Conservation (phyloP, 768 basidiomycete genomes). For the Leccinum boreale region DNA sequence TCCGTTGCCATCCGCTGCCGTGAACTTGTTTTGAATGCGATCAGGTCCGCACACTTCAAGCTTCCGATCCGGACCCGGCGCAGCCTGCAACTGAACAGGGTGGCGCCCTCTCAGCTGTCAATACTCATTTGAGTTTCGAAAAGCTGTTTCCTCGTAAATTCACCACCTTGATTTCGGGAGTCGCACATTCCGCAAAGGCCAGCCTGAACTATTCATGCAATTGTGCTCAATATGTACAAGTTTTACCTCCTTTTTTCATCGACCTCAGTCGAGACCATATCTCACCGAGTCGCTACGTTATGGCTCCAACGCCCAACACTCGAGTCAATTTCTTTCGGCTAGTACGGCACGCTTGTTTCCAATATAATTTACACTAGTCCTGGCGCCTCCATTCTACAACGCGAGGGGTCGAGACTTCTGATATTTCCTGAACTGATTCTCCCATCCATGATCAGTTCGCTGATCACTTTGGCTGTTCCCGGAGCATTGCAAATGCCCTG, state of each 20-base stretch:
- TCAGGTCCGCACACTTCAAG: background rate
- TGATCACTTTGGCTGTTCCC: slow-evolving; percentile 72
- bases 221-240: background rate
- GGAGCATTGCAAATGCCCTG: slow-evolving; percentile 83
- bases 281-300: background rate
- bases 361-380: background rate
- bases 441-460: slow-evolving; percentile 70
- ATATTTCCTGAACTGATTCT: slow-evolving; percentile 55
- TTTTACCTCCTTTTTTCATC: background rate
- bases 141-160: background rate
- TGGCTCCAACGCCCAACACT: background rate
- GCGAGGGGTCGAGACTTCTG: slow-evolving; percentile 42
- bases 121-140: background rate
- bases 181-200: too few species aligned
- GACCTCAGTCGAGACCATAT: background rate
- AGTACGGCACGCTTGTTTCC: background rate
- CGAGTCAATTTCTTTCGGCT: background rate
- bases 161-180: background rate
- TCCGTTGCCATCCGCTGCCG: slow-evolving; percentile 1
- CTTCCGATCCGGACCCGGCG: slow-evolving; percentile 14
- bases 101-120: background rate
- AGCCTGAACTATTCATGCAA: too few species aligned
- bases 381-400: slow-evolving; percentile 19
- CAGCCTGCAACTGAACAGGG: background rate
- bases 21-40: background rate